Evolutionary conservation across 108 stramenopile genomes (phyloP).

Genomic region (Nitzschia sp.): DNA sequence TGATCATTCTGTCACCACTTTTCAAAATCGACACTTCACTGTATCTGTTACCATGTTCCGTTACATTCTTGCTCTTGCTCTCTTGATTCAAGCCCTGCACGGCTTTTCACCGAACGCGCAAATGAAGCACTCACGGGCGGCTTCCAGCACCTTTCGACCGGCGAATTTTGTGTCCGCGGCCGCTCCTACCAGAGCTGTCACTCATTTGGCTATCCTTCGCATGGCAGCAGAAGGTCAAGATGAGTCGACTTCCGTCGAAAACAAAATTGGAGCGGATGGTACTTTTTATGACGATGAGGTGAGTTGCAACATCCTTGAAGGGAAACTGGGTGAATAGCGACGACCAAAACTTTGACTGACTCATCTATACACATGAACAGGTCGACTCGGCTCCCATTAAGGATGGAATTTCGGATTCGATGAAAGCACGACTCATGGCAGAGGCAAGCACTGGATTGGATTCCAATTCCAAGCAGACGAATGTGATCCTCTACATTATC

Average conservation of each 20-base stretch:
- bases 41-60: not conserved
- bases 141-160: not conserved
- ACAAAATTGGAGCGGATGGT: slow-evolving; percentile 33
- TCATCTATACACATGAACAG: too few relatives aligned
- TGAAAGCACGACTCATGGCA: slow-evolving; percentile 62
- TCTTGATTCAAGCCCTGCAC: not conserved
- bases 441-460: slow-evolving; percentile 80
- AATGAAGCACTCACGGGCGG: not conserved
- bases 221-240: slow-evolving; percentile 6
- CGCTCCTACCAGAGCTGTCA: not conserved
- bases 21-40: too few relatives aligned
- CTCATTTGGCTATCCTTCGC: not conserved
- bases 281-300: slow-evolving; percentile 69
- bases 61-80: not conserved
- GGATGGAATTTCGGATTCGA: slow-evolving; percentile 62
- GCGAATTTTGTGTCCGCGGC: slow-evolving; percentile 8
- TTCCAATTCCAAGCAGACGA: slow-evolving; percentile 63
- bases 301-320: not conserved
- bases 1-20: too few relatives aligned
- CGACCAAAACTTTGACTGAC: too few relatives aligned
- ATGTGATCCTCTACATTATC: slow-evolving; percentile 77
- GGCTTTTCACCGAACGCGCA: not conserved
- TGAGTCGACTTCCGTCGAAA: not conserved
- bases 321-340: not conserved
- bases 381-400: slow-evolving; percentile 34